Evolutionary conservation across 2,329 filamentous ascomycete species (phyloP).

Genomic region (Graphilbum ipis-grandicollis): DNA sequence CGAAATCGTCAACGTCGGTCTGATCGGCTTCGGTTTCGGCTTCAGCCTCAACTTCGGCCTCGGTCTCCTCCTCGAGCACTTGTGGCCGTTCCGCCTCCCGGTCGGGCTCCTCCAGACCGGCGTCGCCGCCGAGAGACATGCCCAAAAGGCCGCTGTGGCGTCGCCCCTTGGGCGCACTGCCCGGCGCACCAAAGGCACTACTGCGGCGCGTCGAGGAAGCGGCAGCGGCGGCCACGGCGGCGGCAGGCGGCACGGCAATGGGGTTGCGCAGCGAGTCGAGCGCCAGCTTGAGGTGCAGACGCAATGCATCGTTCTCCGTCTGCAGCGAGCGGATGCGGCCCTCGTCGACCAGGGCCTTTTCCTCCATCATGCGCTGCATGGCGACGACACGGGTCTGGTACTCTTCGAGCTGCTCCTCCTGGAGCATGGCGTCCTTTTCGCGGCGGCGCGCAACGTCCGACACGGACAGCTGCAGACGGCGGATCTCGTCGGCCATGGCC

Average conservation of each 20-base stretch:
- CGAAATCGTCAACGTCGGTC: conserved; percentile 19
- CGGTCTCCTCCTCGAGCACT: conserved; percentile 14
- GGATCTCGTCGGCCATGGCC: conserved; percentile 92
- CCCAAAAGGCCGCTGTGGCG: neutral
- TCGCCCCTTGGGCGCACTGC: too few relatives aligned
- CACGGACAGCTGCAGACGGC: conserved; percentile 60
- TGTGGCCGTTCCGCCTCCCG: conserved; percentile 11
- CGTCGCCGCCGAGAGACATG: neutral
- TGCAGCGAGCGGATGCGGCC: conserved; percentile 83
- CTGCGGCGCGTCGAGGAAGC: neutral
- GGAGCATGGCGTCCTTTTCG: conserved; percentile 54
- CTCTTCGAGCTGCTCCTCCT: conserved; percentile 77
- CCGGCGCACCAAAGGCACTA: neutral
- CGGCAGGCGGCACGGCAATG: conserved; percentile 26
- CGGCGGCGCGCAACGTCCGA: conserved; percentile 44
- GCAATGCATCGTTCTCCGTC: conserved; percentile 77
- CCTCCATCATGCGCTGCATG: conserved; percentile 94
- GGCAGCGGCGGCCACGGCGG: neutral
- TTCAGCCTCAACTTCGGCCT: too few relatives aligned
- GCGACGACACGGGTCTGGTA: conserved; percentile 80
- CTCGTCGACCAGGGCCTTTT: conserved; percentile 75
- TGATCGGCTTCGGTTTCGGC: conserved; percentile 30
- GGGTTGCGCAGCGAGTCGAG: conserved; percentile 80
- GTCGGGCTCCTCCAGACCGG: conserved; percentile 12
- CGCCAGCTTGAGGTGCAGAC: conserved; percentile 75